phyloP scores from a whole-genome alignment of 169 alveolate genomes.

The Babesia bigemina region DNA sequence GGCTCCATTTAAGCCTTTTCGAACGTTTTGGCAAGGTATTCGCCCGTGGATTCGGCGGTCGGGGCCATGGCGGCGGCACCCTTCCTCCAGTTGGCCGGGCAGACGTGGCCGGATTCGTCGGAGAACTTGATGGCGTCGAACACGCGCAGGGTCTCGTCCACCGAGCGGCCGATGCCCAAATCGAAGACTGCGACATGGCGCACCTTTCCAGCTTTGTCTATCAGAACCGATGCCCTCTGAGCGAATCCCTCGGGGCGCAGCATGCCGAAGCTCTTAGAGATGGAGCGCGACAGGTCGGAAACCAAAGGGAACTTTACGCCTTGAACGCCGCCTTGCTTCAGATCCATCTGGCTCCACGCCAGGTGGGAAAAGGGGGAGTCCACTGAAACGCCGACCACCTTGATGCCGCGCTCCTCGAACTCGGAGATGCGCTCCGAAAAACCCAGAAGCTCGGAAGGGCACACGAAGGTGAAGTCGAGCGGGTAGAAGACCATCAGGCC shows the following conservation, averaged over 20 bases:
- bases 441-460: conserved; percentile 81
- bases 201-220: conserved; percentile 75
- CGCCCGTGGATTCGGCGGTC: conserved; percentile 47
- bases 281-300: conserved; percentile 72
- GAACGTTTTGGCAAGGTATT: conserved; percentile 44
- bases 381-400: conserved; percentile 78
- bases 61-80: conserved; percentile 71
- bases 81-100: conserved; percentile 82
- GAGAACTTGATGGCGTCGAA: conserved; percentile 77
- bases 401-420: conserved; percentile 72
- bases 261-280: conserved; percentile 74
- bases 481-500: conserved; percentile 79
- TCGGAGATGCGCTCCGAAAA: conserved; percentile 71
- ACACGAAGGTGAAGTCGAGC: conserved; percentile 79
- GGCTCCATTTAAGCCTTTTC: background rate
- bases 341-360: conserved; percentile 78
- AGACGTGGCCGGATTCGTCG: conserved; percentile 77
- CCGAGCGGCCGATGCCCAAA: conserved; percentile 79
- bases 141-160: conserved; percentile 75
- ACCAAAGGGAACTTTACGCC: conserved; percentile 76
- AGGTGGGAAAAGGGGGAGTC: conserved; percentile 78
- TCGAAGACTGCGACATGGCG: conserved; percentile 75
- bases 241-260: conserved; percentile 74
- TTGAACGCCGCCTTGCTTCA: conserved; percentile 75
- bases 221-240: conserved; percentile 74